These are phyloP conservation scores for Galeopsis tetrahit DNA, from an alignment of 257 asterid species.

Conservation along the genomic window DNA sequence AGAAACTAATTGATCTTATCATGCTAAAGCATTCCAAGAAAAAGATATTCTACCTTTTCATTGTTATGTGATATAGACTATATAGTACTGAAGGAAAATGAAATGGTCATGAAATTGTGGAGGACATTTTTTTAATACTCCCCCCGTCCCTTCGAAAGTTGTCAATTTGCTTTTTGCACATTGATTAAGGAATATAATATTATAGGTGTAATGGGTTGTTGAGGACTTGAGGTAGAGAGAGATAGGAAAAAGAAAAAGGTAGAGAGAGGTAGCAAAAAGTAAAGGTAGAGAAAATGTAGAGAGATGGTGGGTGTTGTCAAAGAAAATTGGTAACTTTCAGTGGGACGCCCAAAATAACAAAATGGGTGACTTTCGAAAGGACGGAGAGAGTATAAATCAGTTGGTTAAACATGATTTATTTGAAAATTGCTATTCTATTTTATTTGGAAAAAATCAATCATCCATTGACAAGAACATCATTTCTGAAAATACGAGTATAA, in stretches of 20 bases:
- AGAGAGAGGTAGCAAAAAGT: too few relatives aligned
- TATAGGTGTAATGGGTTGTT: too few relatives aligned
- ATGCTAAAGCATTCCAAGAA: background rate
- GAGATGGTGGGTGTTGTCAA: too few relatives aligned
- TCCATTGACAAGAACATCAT: background rate
- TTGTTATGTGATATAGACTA: conserved; percentile 9
- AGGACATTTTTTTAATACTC: background rate
- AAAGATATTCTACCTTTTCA: background rate
- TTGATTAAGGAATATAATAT: too few relatives aligned
- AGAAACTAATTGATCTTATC: background rate
- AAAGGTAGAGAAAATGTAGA: too few relatives aligned
- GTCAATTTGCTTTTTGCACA: too few relatives aligned
- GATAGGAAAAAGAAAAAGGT: too few relatives aligned
- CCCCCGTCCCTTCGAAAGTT: too few relatives aligned
- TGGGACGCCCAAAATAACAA: too few relatives aligned
- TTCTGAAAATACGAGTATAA: background rate
- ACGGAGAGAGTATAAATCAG: background rate
- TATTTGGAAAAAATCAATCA: background rate
- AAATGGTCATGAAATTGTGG: background rate
- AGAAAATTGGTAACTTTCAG: too few relatives aligned
- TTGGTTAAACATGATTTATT: background rate
- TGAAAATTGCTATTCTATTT: background rate
- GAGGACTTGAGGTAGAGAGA: too few relatives aligned
- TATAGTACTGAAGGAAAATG: conserved; percentile 1
- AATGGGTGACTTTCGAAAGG: too few relatives aligned